Evolutionary conservation across 257 asterid species (phyloP), one percentile per base, ranked within the genome.

Genomic region (Solanum sejunctum): DNA sequence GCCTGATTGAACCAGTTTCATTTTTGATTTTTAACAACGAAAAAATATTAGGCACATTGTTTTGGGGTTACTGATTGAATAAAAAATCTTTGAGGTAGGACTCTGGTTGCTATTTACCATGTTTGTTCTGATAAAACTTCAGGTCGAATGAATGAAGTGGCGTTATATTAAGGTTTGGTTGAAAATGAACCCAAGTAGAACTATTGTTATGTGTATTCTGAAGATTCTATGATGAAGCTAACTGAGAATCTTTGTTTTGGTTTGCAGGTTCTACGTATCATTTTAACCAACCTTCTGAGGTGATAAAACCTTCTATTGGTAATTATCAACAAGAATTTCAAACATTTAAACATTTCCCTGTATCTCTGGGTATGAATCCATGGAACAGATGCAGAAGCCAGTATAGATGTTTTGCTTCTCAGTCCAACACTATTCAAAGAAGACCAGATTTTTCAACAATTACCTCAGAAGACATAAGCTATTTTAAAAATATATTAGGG

Each of bases 401-500:
- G 45, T 86, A 32, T 70, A 89, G 95, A 84, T 70, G 83, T 85
- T 70, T 93, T 89, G 88, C 92, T 86, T 94, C 98, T 36, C 69
- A 86, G 86, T 90, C 92, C 78, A 70, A 93, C 41, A 55, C 70
- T 64, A 85, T 93, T 43, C 88, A 83, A 85, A 89, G 98, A 85
- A 89, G 91, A 86, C 91, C 88, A 54, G 86, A 87, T 20, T 96
- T 95, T 88, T 92, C 97, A 61, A 85, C 72, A 82, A 84, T 96
- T 66, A 93, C 86, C 61, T 72, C 87, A 20, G 97, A 93, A 73
- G 98, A 96, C 90, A 90, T 96, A 86, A 90, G 87, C 88, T 89
- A 92, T 89, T 95, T 96, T 87, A 96, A 92, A 90, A 93, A 88
- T 84, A 80, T 91, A 67, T 87, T 95, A 88, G 99, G 98, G 45